Percentiles rank a stretch among this genome's conserved stretches.
These are phyloP conservation scores for Pleurotus sapidus DNA, from an alignment of 768 basidiomycete species.

Conservation along the genomic window DNA sequence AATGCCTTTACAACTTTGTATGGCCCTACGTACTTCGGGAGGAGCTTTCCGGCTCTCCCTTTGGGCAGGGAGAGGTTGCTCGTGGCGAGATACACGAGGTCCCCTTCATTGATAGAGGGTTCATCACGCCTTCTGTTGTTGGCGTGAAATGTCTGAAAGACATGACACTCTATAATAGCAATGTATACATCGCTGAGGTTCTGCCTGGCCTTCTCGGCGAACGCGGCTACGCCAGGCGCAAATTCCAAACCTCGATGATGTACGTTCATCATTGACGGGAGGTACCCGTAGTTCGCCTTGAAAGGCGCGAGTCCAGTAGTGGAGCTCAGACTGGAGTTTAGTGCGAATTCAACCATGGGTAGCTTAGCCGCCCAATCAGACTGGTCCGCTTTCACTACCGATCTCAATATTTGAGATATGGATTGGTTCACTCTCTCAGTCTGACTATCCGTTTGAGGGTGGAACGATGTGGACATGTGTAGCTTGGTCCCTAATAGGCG, in stretches of 20 bases:
- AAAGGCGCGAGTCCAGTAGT: not conserved
- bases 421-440: slow-evolving; percentile 22
- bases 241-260: not conserved
- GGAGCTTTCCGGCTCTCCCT: slow-evolving; percentile 28
- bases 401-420: slow-evolving; percentile 27
- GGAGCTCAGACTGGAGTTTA: slow-evolving; percentile 24
- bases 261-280: slow-evolving; percentile 19
- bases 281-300: not conserved
- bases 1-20: slow-evolving; percentile 21
- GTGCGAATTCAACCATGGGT: slow-evolving; percentile 23
- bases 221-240: slow-evolving; percentile 19
- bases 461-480: slow-evolving; percentile 33
- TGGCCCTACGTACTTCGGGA: slow-evolving; percentile 37
- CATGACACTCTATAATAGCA: slow-evolving; percentile 28
- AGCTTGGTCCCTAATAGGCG: slow-evolving; percentile 25
- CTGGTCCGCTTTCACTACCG: slow-evolving; percentile 21
- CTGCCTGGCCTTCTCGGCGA: slow-evolving; percentile 17
- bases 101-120: slow-evolving; percentile 14
- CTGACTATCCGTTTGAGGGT: slow-evolving; percentile 38
- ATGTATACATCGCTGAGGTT: slow-evolving; percentile 17
- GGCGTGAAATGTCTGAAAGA: slow-evolving; percentile 24
- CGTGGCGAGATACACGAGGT: slow-evolving; percentile 32
- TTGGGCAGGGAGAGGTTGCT: slow-evolving; percentile 31
- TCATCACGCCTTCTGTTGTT: slow-evolving; percentile 20
- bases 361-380: slow-evolving; percentile 24